Percentiles rank a stretch among this genome's conserved stretches.
These are phyloP conservation scores for Trypanosoma vivax DNA, from an alignment of 208 protist genomes.

Conservation along the genomic window DNA sequence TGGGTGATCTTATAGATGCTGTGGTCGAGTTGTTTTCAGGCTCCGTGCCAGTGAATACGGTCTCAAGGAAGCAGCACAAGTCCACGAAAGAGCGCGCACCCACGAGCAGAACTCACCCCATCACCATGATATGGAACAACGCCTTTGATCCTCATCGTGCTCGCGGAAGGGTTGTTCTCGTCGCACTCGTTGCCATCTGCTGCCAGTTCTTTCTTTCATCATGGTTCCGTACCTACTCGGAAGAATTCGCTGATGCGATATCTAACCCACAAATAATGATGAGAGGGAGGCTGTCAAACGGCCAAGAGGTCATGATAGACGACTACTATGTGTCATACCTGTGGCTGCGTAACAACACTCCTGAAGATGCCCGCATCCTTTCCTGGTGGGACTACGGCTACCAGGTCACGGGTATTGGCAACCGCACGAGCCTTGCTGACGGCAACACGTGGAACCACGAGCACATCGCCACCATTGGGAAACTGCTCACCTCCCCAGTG, in stretches of 20 bases:
- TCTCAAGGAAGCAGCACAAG: not conserved
- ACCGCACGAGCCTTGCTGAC: slow-evolving; percentile 95
- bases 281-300: slow-evolving; percentile 18
- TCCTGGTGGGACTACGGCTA: slow-evolving; percentile 99
- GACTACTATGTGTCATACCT: slow-evolving; percentile 97
- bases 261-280: not conserved
- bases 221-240: not conserved
- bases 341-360: slow-evolving; percentile 95
- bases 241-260: not conserved
- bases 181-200: not conserved
- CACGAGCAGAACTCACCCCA: slow-evolving; percentile 1
- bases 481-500: slow-evolving; percentile 82
- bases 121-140: not conserved
- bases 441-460: slow-evolving; percentile 99
- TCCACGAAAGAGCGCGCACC: not conserved
- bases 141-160: not conserved
- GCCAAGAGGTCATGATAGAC: slow-evolving; percentile 79
- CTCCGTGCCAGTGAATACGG: not conserved
- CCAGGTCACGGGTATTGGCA: slow-evolving; percentile 96
- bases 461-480: slow-evolving; percentile 97
- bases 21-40: not conserved
- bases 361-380: slow-evolving; percentile 91
- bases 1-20: slow-evolving; percentile 18
- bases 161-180: slow-evolving; percentile 1
- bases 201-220: slow-evolving; percentile 1